Base-by-base conservation (phyloP, 331 rosid genomes). In the Stylosanthes scabra region DNA sequence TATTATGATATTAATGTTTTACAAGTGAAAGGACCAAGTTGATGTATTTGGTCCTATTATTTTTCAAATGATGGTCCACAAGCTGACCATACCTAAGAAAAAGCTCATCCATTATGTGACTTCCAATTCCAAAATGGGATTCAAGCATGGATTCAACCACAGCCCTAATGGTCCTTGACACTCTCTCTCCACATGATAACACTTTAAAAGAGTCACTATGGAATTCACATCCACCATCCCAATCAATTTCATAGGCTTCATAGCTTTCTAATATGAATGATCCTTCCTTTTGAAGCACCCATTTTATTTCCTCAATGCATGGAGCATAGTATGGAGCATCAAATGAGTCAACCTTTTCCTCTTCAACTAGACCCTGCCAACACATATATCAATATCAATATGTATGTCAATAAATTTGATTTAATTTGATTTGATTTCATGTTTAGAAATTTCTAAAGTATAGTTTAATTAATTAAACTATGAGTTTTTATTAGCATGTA, bases 241-340 rank as follows among this genome's bases (percentile, higher is more conserved):
- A 91, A 14, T 82, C 91, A 1, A 91, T 60, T 47, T 80, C 83
- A 42, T 78, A 80, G 8, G 71, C 83, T 63, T 85, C 85, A 0
- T 73, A 49, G 0, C 31, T 25, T 16, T 89, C 81, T 68, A 89
- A 9, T 6, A 28, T 4, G 75, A 94, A 94, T 2, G 97, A 94
- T 4, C 91, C 93, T 63, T 94, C 91, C 25, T 84, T 84, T 47
- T 81, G 57, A 16, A 84, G 14, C 83, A 64, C 95, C 13, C 4
- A 3, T 28, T 68, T 73, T 72, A 94, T 0, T 70, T 94, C 89
- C 28, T 83, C 88, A 7, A 81, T 50, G 71, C 91, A 81, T 2
- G 93, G 95, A 0, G 96, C 93, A 40, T 88, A 94, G 68, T 89
- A 89, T 0, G 96, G 96, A 2, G 90, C 89, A 15, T 94, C 81